Base-by-base conservation (phyloP, 2,329 filamentous ascomycete species). In the Penicillium sp. region DNA sequence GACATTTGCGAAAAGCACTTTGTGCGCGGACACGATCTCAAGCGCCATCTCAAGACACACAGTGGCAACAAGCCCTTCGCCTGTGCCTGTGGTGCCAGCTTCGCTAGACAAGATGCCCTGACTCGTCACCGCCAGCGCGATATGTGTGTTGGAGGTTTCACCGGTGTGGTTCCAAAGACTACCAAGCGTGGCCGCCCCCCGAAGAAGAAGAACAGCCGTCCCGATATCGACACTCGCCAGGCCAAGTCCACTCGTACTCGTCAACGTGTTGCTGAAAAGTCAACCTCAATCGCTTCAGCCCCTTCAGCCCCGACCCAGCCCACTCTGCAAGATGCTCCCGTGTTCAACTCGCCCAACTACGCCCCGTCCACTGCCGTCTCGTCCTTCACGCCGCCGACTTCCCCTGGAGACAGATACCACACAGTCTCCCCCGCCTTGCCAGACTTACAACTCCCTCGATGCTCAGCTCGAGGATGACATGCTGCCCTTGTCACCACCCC, bases 1-100 rank as follows among this genome's bases (percentile, higher is more conserved):
- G 92, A 93, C 45, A 88, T 90, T 55, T 99, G 94, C 79, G 83
- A 89, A 52, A 97, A 97, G 78, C 93, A 92, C 77, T 99, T 99
- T 73, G 94, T 97, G 42, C 89, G 94, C 38, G 93, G 96, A 68
- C 94, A 99, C 73, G 94, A 99, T 74, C 86, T 97, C 60, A 99
- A 97, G 81, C 87, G 94, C 60, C 94, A 99, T 73, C 89, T 93
- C 66, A 97, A 97, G 79, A 99, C 97, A 57, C 94, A 99, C 77
- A 96, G 91, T 1, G 93, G 93, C 49, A 89, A 96, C 77, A 97
- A 97, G 79, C 92, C 93, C 5, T 96, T 97, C 73, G 89, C 91
- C 45, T 99, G 94, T 77, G 87, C 91, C 62, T 99, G 94, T 72
- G 92, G 93, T 57, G 96, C 96, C 75, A 91, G 89, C 65, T 99